Evolutionary conservation across 208 protist species (phyloP).

Genomic region (Angomonas ambiguus): DNA sequence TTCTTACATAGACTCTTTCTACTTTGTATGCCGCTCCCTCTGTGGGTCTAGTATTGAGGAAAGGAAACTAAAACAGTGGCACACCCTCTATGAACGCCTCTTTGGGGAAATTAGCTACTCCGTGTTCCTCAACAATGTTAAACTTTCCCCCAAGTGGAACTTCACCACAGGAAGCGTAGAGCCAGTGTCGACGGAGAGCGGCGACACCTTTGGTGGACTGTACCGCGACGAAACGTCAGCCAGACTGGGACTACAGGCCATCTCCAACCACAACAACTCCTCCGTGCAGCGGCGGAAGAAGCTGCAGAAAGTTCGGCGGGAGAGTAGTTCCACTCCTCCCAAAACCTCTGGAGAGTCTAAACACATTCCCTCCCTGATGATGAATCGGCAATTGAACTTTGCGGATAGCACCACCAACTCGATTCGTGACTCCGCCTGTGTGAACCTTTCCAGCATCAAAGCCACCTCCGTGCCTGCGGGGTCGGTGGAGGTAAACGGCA

Average conservation of each 20-base stretch:
- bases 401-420: constrained; percentile 5
- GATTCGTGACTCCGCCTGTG: not conserved
- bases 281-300: not conserved
- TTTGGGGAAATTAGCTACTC: constrained; percentile 44
- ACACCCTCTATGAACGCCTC: constrained; percentile 35
- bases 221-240: constrained; percentile 48
- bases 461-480: not conserved
- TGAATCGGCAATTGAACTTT: not conserved
- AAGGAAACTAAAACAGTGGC: constrained; percentile 40
- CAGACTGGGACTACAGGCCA: constrained; percentile 20
- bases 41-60: constrained; percentile 21
- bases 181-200: not conserved
- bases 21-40: constrained; percentile 44
- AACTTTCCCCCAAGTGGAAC: constrained; percentile 12
- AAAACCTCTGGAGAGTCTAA: not conserved
- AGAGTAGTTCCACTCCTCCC: not conserved
- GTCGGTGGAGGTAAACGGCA: not conserved
- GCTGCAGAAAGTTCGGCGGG: not conserved
- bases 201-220: constrained; percentile 14
- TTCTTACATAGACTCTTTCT: constrained; percentile 43
- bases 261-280: not conserved
- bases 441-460: constrained; percentile 4
- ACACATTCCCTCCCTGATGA: not conserved
- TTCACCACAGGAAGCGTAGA: constrained; percentile 4
- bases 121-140: constrained; percentile 40